Percentiles rank a stretch among this genome's conserved stretches.
These are phyloP conservation scores for Neurospora sp. DNA, from an alignment of 495 filamentous ascomycete genomes.

Conservation along the genomic window DNA sequence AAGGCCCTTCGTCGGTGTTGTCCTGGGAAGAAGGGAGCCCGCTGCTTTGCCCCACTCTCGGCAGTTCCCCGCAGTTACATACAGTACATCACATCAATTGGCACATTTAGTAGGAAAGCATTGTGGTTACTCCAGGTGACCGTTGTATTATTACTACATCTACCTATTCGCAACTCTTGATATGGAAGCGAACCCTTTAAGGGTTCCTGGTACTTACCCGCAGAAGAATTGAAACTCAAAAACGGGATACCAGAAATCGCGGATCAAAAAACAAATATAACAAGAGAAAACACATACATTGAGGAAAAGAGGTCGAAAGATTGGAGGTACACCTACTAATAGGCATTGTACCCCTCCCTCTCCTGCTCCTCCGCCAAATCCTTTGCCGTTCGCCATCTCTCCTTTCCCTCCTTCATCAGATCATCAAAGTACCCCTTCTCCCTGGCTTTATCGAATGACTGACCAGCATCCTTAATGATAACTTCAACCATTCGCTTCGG, in stretches of 20 bases:
- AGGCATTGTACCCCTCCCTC: background rate
- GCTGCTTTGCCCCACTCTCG: background rate
- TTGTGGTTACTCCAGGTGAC: background rate
- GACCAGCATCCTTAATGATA: background rate
- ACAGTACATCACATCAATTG: background rate
- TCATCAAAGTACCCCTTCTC: background rate
- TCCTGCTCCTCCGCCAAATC: background rate
- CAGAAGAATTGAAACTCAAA: background rate
- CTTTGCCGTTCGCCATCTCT: background rate
- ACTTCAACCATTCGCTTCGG: background rate
- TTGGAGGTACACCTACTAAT: background rate
- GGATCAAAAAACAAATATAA: background rate
- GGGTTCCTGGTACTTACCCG: background rate
- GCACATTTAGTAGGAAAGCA: background rate
- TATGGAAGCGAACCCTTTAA: background rate
- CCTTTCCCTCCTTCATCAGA: background rate
- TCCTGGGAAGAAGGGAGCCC: background rate
- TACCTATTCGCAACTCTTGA: background rate
- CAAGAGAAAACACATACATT: background rate
- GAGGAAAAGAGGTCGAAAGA: background rate
- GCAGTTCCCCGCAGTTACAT: background rate
- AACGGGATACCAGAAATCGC: background rate
- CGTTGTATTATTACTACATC: background rate
- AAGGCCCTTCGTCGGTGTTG: background rate
- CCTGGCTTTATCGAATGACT: background rate